phyloP scores from a whole-genome alignment of 257 asterid genomes.

The Ballota nigra region DNA sequence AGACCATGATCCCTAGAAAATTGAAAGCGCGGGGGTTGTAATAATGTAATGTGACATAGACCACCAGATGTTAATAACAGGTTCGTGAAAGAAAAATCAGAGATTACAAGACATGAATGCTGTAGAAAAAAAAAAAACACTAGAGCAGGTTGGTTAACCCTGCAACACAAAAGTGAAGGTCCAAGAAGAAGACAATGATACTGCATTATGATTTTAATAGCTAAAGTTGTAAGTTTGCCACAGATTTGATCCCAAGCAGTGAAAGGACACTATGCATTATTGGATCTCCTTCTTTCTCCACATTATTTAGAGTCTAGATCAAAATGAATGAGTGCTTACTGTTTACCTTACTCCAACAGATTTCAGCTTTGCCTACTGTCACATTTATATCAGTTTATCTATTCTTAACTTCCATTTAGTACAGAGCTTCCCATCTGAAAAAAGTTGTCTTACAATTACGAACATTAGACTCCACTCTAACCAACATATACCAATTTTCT shows the following conservation, averaged over 20 bases:
- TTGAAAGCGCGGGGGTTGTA: conserved; percentile 27
- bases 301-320: background rate
- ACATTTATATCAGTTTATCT: background rate
- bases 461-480: background rate
- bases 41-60: conserved; percentile 1
- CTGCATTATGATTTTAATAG: background rate
- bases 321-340: background rate
- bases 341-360: background rate
- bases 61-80: conserved; percentile 14
- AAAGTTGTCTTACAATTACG: background rate
- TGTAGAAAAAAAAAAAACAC: background rate
- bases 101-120: background rate
- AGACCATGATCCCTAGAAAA: conserved; percentile 72
- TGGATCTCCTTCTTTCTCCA: background rate
- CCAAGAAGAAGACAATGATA: background rate
- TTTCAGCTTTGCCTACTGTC: background rate
- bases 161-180: background rate
- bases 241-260: background rate
- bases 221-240: background rate
- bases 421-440: background rate
- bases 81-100: conserved; percentile 9
- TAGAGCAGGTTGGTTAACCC: background rate
- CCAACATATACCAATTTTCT: conserved; percentile 1
- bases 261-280: background rate
- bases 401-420: background rate